Evolutionary conservation across 352 stramenopile species (phyloP).

Genomic region (Blastocystis sp.): DNA sequence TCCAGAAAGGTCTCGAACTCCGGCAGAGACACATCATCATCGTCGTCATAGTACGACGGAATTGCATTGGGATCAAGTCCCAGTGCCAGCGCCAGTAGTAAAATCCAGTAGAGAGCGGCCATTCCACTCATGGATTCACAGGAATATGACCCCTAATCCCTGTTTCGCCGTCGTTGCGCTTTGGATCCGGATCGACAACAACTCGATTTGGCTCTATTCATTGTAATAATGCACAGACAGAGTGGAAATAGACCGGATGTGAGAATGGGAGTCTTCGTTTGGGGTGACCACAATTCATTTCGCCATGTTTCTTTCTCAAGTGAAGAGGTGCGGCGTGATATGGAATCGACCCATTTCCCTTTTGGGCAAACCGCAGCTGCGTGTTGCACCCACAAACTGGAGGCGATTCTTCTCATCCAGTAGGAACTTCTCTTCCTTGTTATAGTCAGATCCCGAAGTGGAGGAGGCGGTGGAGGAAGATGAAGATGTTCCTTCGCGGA

Average conservation of each 20-base stretch:
- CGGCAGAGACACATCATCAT: conserved; percentile 13
- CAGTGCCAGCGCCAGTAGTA: background rate
- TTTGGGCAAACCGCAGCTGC: background rate
- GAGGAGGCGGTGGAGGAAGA: background rate
- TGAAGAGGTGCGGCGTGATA: background rate
- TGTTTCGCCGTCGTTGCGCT: too few species aligned
- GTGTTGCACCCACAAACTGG: background rate
- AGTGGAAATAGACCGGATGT: too few species aligned
- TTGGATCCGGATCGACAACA: too few species aligned
- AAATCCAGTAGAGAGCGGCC: background rate
- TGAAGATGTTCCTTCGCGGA: background rate
- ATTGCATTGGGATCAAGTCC: conserved; percentile 4
- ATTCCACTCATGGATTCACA: background rate
- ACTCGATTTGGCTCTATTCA: too few species aligned
- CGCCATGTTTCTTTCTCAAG: background rate
- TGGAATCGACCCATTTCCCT: background rate
- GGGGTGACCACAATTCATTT: too few species aligned
- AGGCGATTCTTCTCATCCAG: background rate
- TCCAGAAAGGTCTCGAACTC: conserved; percentile 55
- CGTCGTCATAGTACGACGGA: conserved; percentile 23
- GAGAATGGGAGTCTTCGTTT: too few species aligned
- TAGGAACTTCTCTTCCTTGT: background rate
- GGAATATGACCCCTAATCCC: too few species aligned
- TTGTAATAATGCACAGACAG: too few species aligned
- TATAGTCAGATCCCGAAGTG: background rate